Evolutionary conservation across 208 protist genomes (phyloP).

Genomic region (Strigomonas galati): DNA sequence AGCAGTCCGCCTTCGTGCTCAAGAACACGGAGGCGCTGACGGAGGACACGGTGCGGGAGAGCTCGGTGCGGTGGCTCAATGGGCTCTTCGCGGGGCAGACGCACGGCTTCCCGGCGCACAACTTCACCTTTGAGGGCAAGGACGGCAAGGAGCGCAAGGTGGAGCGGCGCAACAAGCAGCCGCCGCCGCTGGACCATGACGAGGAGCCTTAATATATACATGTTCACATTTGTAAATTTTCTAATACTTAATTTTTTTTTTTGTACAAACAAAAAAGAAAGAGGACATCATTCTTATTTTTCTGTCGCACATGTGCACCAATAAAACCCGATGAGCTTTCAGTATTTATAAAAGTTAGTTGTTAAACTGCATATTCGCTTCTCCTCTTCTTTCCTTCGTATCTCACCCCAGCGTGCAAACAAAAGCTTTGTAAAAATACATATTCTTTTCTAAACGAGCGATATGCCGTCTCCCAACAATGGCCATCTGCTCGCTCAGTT

Average conservation of each 20-base stretch:
- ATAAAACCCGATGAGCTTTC: no score
- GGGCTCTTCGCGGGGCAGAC: conserved; percentile 79
- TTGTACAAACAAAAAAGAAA: no score
- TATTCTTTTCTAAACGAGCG: neutral
- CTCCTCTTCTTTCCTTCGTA: no score
- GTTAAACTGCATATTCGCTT: no score
- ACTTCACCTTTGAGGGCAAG: conserved; percentile 77
- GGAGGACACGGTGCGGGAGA: conserved; percentile 63
- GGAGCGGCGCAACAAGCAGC: conserved; percentile 33
- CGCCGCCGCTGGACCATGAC: conserved; percentile 63
- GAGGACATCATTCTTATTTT: no score
- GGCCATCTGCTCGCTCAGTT: neutral
- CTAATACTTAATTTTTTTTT: no score
- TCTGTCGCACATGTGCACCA: no score
- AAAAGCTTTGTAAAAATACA: neutral
- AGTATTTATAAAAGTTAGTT: no score
- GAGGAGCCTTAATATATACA: conserved; percentile 24
- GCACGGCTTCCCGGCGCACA: conserved; percentile 81
- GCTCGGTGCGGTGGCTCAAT: conserved; percentile 70
- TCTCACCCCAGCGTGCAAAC: neutral
- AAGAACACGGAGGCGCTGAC: conserved; percentile 67
- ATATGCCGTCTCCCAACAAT: no score
- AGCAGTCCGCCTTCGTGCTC: conserved; percentile 55
- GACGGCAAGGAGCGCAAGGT: conserved; percentile 48
- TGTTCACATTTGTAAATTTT: conserved; percentile 1